Base-by-base conservation (phyloP, 192 early-diverging fungal species). In the Coemansia sp. region DNA sequence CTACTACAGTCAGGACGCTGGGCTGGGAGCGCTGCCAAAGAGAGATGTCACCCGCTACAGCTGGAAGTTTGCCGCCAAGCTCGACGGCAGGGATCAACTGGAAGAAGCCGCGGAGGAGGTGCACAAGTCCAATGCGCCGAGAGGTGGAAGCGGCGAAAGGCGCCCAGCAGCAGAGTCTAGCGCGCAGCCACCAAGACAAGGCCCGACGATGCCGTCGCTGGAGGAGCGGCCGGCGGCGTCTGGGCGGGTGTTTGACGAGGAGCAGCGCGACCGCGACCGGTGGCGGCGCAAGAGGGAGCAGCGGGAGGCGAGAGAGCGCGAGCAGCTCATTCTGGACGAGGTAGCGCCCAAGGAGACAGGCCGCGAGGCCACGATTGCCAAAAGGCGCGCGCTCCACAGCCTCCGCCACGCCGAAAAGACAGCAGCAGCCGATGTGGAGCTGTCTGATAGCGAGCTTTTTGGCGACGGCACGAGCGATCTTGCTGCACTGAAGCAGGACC, bases 31-130 rank as follows among this genome's bases (percentile, higher is more conserved):
- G 39, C 47, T 94, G 9, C 68, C 85, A 0, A 85, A 85, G 15
- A 79, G 83, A 15, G 88, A 86, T 44, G 75, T 88, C 9, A 93
- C 90, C 7, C 83, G 87, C n/a, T 89, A 93, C 68, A 85, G 87
- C 58, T 96, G 94, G 94, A 81, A 76, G 0, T 93, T 93, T 72
- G 77, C 85, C 3, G 85, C 81, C 65, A 78, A 65, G 72, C 68
- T 61, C 45, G 45, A 69, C 6, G 21, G 43, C 37, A 23, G 21
- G 50, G 56, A 80, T 85, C 89, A 19, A 69, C 65, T 45, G 83
- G 64, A 56, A 9, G 43, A 63, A 6, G 38, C 62, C 49, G 69
- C 57, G n/a, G 60, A 50, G 21, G 64, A 44, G 23, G 53, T 70
- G 7, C 65, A 48, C 59, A 61, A 42, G 13, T 70, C 74, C 18